Evolutionary conservation across 1,284 basidiomycete genomes (phyloP), one percentile per base, ranked within the genome.

Genomic region (Marasmius fiardii): DNA sequence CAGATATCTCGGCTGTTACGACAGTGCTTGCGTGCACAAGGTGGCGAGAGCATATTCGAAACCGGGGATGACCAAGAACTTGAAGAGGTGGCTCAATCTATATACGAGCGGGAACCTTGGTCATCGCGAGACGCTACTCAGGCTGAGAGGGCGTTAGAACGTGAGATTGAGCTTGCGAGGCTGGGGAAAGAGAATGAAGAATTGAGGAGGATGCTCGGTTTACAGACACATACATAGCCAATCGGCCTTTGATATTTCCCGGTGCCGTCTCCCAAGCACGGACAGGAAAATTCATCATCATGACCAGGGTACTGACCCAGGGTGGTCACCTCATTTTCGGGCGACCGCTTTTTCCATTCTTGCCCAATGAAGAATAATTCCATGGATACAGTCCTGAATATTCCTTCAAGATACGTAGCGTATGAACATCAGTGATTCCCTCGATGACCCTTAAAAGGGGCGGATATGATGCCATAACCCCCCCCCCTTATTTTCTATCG

Each of bases 131-230:
- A 67, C 41, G 68, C 67, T 7, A 74, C 77, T 39, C 67, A 66
- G 0, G 70, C 74, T 0, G 92, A 95, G 63, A 83, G 86, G 78
- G 86, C 92, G 0, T 69, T 97, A 56, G 91, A 94, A 65, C 78
- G 93, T 55, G 94, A 96, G 67, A 88, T 87, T 66, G 93, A 96
- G 73, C 81, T 95, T 10, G 81, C 85, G 51, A 78, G 92, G 37
- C 73, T 98, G 43, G 87, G 95, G 69, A 83, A 81, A 61, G 95
- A 98, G 76, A 97, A 98, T 67, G 80, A 83, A 52, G 80, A 90
- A 60, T 74, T 98, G 58, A 78, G 88, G 60, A 78, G 85, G 58
- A 76, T 95, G 72, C 69, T 92, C 54, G 84, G 79, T 0, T 58
- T 77, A 20, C 65, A 74, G 12, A n/a, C n/a, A n/a, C n/a, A n/a